Evolutionary conservation across 2,329 filamentous ascomycete genomes (phyloP), one percentile per base, ranked within the genome.

Genomic region (Macrophomina pseudophaseolina): DNA sequence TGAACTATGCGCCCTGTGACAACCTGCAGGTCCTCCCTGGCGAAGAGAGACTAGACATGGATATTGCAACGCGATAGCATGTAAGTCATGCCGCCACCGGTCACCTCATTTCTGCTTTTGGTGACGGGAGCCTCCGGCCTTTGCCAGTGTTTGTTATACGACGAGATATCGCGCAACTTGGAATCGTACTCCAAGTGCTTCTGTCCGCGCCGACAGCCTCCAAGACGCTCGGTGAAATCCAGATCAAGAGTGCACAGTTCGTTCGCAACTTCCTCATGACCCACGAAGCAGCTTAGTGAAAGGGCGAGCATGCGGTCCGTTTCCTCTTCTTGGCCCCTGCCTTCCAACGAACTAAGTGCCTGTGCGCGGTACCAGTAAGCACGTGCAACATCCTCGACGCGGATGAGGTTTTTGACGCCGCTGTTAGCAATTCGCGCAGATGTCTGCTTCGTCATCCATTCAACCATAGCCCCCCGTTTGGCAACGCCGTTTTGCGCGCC

Each of bases 331-430:
- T 51, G 44, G 4, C 32, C 11, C 18, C 16, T 4, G 30, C 44
- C 44, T n/a, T 51, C 18, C 6, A 52, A 23, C 32, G 23, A 38
- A 11, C 33, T 16, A 32, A 63, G 12, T 8, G 46, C 46, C 2
- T 49, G 46, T 32, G 46, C 59, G 30, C 59, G 59, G 23, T 63
- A 63, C 59, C 44, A 63, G 35, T 51, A 51, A 2, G 59, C 59
- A 16, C 32, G 46, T 16, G 59, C 44, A 32, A 49, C 33, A 18
- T 63, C 59, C 32, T 28, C 59, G 2, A 16, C n/a, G 16, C 32
- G 11, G 46, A 63, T 51, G 4, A 23, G 44, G 16, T 23, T 14
- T 8, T 23, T 38, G 59, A 14, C 52, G 23, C 8, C 12, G 14
- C 7, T 12, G 9, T 11, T 32, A 7, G n/a, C n/a, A 32, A 63